Percentiles rank a stretch among this genome's conserved stretches.
Evolutionary conservation across 1,139 yeast genomes (phyloP).

Genomic region (Hemisphaericaspora xylanilytica): DNA sequence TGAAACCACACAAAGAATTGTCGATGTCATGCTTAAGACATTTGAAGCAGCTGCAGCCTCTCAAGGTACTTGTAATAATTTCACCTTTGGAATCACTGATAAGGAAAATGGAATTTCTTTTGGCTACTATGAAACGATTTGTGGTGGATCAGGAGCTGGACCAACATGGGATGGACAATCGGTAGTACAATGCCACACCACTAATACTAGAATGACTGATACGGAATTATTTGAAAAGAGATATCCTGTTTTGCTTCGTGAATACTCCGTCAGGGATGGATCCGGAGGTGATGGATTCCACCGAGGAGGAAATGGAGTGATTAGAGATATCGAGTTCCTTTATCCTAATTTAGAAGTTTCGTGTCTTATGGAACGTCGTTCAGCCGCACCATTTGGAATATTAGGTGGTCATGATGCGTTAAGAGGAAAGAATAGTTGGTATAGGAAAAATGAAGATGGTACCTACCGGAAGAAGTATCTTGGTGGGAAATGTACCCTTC

Average conservation of each 20-base stretch:
- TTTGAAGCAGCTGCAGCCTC: constrained; percentile 68
- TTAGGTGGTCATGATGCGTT: constrained; percentile 41
- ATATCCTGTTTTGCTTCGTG: constrained; percentile 45
- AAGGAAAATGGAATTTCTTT: constrained; percentile 34
- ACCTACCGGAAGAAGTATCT: constrained; percentile 29
- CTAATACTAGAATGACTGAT: constrained; percentile 49
- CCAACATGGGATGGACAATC: constrained; percentile 50
- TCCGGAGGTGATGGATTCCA: constrained; percentile 46
- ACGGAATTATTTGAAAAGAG: constrained; percentile 47
- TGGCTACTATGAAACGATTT: constrained; percentile 50
- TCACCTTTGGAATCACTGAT: constrained; percentile 47
- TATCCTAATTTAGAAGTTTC: constrained; percentile 39
- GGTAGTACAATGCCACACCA: constrained; percentile 49
- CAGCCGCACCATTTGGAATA: constrained; percentile 46
- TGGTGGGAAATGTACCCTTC: constrained; percentile 45
- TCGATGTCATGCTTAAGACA: constrained; percentile 75
- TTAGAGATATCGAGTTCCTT: constrained; percentile 46
- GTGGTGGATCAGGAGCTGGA: constrained; percentile 52
- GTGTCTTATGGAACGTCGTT: constrained; percentile 46
- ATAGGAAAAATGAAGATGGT: constrained; percentile 21
- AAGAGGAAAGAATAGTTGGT: constrained; percentile 43
- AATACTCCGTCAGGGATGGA: constrained; percentile 35
- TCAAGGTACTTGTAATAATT: constrained; percentile 50
- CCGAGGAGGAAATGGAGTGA: constrained; percentile 45
- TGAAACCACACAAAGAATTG: constrained; percentile 81